Conservation (phyloP, 2,329 filamentous ascomycete genomes). For the Colletotrichum salicis region DNA sequence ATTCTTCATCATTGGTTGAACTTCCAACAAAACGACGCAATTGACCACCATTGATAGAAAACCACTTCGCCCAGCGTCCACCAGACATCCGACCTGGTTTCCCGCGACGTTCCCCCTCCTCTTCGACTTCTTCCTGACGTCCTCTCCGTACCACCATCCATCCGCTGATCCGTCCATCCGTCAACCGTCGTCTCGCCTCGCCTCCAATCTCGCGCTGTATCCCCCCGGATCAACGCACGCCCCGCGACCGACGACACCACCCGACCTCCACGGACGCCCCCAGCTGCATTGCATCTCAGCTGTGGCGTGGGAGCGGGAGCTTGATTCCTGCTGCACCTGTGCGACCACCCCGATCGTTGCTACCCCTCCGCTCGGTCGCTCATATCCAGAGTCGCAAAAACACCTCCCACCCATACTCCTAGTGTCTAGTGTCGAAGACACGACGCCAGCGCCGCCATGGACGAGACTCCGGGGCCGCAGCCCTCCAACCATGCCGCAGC, state of each 20-base stretch:
- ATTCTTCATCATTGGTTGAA: background rate
- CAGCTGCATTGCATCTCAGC: slow-evolving; percentile 5
- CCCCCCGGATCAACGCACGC: slow-evolving; percentile 17
- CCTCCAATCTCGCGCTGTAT: background rate
- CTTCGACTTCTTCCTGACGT: background rate
- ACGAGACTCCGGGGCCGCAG: slow-evolving; percentile 45
- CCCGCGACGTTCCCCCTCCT: background rate
- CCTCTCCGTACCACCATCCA: background rate
- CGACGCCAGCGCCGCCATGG: slow-evolving; percentile 40
- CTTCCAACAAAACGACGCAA: background rate
- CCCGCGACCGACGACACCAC: slow-evolving; percentile 26
- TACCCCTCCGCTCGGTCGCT: slow-evolving; percentile 27
- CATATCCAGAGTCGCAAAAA: slow-evolving; percentile 12
- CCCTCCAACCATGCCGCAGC: slow-evolving; percentile 47
- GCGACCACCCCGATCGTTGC: background rate
- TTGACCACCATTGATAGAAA: slow-evolving; percentile 10
- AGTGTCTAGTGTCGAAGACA: background rate
- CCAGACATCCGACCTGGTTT: background rate
- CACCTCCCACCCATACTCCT: background rate
- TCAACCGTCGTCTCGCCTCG: background rate
- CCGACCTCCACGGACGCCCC: background rate
- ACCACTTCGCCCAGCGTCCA: background rate
- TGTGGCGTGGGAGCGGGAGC: slow-evolving; percentile 30
- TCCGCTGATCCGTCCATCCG: background rate
- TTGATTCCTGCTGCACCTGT: slow-evolving; percentile 22